These are phyloP conservation scores for Dioscorea zingiberensis DNA, from an alignment of 106 monocot genomes.

Conservation along the genomic window DNA sequence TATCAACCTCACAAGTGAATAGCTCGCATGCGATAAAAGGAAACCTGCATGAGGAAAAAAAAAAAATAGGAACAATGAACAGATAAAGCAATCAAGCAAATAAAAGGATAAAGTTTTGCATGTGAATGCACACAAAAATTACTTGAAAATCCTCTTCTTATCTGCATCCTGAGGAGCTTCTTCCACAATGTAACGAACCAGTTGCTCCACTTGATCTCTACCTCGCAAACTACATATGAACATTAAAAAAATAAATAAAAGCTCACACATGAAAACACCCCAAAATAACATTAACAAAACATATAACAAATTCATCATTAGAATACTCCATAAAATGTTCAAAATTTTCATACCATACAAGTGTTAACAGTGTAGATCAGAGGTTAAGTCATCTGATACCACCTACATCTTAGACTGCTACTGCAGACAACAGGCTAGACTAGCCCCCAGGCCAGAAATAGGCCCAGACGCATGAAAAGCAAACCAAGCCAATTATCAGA, in stretches of 20 bases:
- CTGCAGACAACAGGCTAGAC: too few species aligned
- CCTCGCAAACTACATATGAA: slow-evolving; percentile 50
- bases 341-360: not conserved
- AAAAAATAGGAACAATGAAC: not conserved
- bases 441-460: too few species aligned
- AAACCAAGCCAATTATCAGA: too few species aligned
- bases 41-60: slow-evolving; percentile 38
- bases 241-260: not conserved
- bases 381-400: too few species aligned
- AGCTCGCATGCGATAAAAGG: slow-evolving; percentile 92
- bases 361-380: not conserved
- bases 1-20: slow-evolving; percentile 89
- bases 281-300: not conserved
- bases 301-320: not conserved
- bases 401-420: too few species aligned
- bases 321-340: not conserved
- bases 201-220: slow-evolving; percentile 70
- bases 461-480: too few species aligned
- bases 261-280: not conserved
- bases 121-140: not conserved
- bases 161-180: slow-evolving; percentile 69
- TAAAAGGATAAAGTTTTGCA: not conserved
- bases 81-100: not conserved
- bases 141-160: slow-evolving; percentile 66
- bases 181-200: slow-evolving; percentile 75